These are phyloP conservation scores for Pseudogymnoascus sp. DNA, from an alignment of 2,329 filamentous ascomycete species.

Conservation along the genomic window DNA sequence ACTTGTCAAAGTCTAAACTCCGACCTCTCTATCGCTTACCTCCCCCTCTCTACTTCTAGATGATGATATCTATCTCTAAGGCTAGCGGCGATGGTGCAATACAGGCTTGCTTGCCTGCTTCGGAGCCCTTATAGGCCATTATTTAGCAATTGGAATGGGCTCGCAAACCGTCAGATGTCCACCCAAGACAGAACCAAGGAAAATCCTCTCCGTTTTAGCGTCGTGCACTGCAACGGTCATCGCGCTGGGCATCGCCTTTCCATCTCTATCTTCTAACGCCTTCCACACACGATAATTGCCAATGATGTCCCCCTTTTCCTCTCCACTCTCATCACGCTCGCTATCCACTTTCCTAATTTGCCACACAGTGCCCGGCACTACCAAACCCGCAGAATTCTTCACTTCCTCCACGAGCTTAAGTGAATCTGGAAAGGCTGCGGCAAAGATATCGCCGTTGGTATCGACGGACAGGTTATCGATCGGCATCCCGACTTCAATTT, in stretches of 20 bases:
- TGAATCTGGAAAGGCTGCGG: constrained; percentile 26
- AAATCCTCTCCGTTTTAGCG: constrained; percentile 25
- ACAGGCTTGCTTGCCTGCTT: neutral
- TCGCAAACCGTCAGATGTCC: constrained; percentile 21
- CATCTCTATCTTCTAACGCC: constrained; percentile 29
- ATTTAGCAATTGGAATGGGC: neutral
- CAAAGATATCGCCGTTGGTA: constrained; percentile 28
- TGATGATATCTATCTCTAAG: neutral
- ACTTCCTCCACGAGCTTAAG: constrained; percentile 18
- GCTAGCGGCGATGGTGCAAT: neutral
- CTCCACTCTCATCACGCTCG: constrained; percentile 1
- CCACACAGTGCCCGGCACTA: constrained; percentile 19
- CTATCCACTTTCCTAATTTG: constrained; percentile 20
- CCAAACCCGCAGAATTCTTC: constrained; percentile 19
- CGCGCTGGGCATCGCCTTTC: constrained; percentile 19
- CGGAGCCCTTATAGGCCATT: neutral
- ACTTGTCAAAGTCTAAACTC: neutral
- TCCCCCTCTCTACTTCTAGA: neutral
- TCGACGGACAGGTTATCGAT: constrained; percentile 33
- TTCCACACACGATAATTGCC: constrained; percentile 23
- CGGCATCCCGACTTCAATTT: constrained; percentile 24
- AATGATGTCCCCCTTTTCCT: neutral
- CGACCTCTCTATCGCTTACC: neutral
- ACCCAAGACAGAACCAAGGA: constrained; percentile 22
- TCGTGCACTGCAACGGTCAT: constrained; percentile 27